These are phyloP conservation scores for Pythium brachiatum DNA, from an alignment of 352 stramenopile species.

Conservation along the genomic window DNA sequence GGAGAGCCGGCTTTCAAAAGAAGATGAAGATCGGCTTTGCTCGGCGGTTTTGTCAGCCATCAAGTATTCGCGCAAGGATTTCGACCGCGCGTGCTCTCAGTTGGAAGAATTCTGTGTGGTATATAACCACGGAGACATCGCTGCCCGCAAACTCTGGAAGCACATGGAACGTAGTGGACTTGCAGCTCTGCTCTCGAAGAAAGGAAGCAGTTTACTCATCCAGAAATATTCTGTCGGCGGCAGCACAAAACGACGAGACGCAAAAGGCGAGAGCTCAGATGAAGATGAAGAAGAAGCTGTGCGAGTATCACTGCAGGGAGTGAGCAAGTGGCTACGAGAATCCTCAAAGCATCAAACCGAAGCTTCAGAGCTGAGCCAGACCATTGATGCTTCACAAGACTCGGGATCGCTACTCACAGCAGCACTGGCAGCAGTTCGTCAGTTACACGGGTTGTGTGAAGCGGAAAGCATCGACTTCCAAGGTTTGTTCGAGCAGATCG, in stretches of 20 bases:
- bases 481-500: slow-evolving; percentile 46
- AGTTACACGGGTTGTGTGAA: slow-evolving; percentile 37
- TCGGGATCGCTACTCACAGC: not conserved
- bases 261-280: not conserved
- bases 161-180: slow-evolving; percentile 49
- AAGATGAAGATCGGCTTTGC: slow-evolving; percentile 35
- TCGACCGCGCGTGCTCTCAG: slow-evolving; percentile 31
- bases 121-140: slow-evolving; percentile 37
- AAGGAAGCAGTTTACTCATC: slow-evolving; percentile 34
- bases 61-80: slow-evolving; percentile 30
- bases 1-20: slow-evolving; percentile 7
- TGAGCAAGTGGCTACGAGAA: slow-evolving; percentile 16
- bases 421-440: slow-evolving; percentile 14
- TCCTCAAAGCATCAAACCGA: not conserved
- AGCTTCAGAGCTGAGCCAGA: not conserved
- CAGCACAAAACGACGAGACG: slow-evolving; percentile 2
- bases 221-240: slow-evolving; percentile 33
- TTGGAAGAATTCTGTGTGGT: slow-evolving; percentile 59
- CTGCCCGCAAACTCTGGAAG: slow-evolving; percentile 36
- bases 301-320: slow-evolving; percentile 31
- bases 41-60: slow-evolving; percentile 29
- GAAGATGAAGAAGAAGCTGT: not conserved
- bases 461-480: slow-evolving; percentile 43
- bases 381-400: not conserved
- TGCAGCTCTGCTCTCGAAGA: slow-evolving; percentile 37